Base-by-base conservation (phyloP, 2,329 filamentous ascomycete species). In the Pseudogymnoascus sp. region DNA sequence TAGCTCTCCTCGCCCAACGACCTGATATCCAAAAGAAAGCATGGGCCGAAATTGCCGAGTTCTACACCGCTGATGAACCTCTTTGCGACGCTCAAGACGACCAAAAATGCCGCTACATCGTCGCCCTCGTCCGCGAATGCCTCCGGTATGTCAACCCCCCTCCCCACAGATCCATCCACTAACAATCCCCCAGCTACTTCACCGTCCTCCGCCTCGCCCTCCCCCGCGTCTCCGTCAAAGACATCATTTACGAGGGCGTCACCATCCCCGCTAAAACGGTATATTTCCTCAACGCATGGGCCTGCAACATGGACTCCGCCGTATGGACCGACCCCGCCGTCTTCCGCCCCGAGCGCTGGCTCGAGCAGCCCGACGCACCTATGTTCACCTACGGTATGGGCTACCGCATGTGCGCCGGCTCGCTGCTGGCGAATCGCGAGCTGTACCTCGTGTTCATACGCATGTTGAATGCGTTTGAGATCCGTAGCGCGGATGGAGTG, bases 371-470 rank as follows among this genome's bases (percentile, higher is more conserved):
- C 0, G 84, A 88, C 28, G 66, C 67, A 1, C 84, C 84, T 0
- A 72, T 87, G 11, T 87, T 87, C 71, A 86, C 84, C 0, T 88
- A 87, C 63, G 85, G 85, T 0, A 75, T 88, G 8, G 85, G 85
- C 1, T 87, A 87, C 66, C 80, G 85, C 39, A 88, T 88, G 85
- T 88, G 86, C 65, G 84, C 85, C 0, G 85, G 84, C 38, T 84
- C 80, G 1, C 69, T 85, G 39, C 76, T 88, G 2, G 84, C 85
- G 9, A 87, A 88, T 68, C 77, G 85, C 1, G 85, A 88, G 69
- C 75, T 88, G 16, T 88, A 89, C 64, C 76, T 87, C 8, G 77
- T 85, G 9, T 88, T 85, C 68, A 79, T 87, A 73, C 79, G 85
- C 30, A 80, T 84, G 66, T 73, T 88, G 25, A 84, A 81, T 70